Evolutionary conservation across 192 early-diverging fungal genomes (phyloP).

Genomic region (Funneliformis geosporum): DNA sequence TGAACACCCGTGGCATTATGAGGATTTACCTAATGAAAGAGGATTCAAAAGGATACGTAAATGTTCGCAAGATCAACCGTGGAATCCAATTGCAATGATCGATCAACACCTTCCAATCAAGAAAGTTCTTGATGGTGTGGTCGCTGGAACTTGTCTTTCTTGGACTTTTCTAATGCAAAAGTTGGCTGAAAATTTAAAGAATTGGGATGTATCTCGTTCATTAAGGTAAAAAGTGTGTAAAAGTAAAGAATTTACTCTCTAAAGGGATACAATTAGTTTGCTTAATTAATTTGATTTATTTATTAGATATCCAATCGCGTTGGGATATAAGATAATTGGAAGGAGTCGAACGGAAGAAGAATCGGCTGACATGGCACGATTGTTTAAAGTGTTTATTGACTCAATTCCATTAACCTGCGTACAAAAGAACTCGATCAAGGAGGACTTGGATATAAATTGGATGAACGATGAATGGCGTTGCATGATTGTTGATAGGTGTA

Average conservation of each 20-base stretch:
- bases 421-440: not conserved
- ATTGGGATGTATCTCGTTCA: not conserved
- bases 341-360: slow-evolving; percentile 12
- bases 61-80: not conserved
- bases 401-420: not conserved
- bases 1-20: not conserved
- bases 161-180: slow-evolving; percentile 20
- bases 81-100: slow-evolving; percentile 20
- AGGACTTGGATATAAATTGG: slow-evolving; percentile 16
- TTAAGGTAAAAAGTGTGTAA: not conserved
- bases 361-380: not conserved
- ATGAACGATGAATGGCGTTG: not conserved
- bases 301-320: slow-evolving; percentile 12
- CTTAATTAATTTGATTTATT: not conserved
- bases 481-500: not conserved
- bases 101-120: slow-evolving; percentile 12
- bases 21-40: not conserved
- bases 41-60: slow-evolving; percentile 1
- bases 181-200: slow-evolving; percentile 4
- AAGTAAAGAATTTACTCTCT: not conserved
- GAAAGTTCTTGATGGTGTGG: not conserved
- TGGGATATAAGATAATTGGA: slow-evolving; percentile 13
- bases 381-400: slow-evolving; percentile 14
- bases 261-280: not conserved
- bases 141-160: not conserved